Percentiles rank a stretch among this genome's conserved stretches.
phyloP scores from a whole-genome alignment of 2,329 filamentous ascomycete genomes.

The Calonectria honghensis region DNA sequence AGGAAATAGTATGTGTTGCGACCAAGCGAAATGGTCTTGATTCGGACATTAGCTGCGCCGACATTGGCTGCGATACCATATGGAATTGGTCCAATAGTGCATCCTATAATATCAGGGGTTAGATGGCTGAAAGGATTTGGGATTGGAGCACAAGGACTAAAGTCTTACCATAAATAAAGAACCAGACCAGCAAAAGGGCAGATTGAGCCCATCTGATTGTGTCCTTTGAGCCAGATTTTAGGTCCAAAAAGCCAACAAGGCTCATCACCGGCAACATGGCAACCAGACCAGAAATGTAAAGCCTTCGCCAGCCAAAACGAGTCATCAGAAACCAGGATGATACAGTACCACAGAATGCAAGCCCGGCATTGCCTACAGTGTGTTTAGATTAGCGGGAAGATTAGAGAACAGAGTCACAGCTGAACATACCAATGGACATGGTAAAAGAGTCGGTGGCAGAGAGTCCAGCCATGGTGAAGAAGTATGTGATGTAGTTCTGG shows the following conservation, averaged over 20 bases:
- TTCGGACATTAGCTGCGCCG: slow-evolving; percentile 26
- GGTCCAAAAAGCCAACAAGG: slow-evolving; percentile 59
- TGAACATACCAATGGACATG: slow-evolving; percentile 58
- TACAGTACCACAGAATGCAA: slow-evolving; percentile 63
- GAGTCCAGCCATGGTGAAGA: slow-evolving; percentile 65
- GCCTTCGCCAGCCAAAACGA: slow-evolving; percentile 35
- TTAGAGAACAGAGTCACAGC: slow-evolving; percentile 10
- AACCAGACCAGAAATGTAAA: slow-evolving; percentile 62
- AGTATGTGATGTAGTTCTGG: slow-evolving; percentile 64
- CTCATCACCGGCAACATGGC: slow-evolving; percentile 58
- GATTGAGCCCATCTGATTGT: slow-evolving; percentile 32
- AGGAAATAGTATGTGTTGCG: slow-evolving; percentile 38
- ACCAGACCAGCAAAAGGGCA: slow-evolving; percentile 35
- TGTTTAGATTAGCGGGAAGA: background rate
- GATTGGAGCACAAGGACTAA: background rate
- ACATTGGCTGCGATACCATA: slow-evolving; percentile 37
- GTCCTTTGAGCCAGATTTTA: slow-evolving; percentile 22
- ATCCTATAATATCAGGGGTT: background rate
- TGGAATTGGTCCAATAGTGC: slow-evolving; percentile 24
- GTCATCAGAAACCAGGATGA: slow-evolving; percentile 60
- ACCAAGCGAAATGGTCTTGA: slow-evolving; percentile 37
- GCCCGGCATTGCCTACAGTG: slow-evolving; percentile 55
- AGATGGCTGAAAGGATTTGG: background rate
- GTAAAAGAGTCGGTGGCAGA: slow-evolving; percentile 59
- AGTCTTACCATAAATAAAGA: slow-evolving; percentile 36